These are phyloP conservation scores for Lyophyllum atratum DNA, from an alignment of 768 basidiomycete species.

Conservation along the genomic window DNA sequence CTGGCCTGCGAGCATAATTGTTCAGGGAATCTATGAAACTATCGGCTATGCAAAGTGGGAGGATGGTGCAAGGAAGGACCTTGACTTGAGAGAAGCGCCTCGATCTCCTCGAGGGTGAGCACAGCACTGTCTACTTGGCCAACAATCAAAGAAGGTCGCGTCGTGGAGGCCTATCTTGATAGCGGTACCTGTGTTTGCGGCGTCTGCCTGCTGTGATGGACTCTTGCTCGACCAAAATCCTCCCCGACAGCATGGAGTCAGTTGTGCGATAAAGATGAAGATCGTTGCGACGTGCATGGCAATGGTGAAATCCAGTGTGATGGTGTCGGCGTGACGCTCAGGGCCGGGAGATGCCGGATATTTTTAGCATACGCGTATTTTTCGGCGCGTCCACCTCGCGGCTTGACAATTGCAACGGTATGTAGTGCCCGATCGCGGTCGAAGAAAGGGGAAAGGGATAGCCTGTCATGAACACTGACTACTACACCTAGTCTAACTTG, in stretches of 20 bases:
- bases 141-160: not conserved
- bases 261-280: not conserved
- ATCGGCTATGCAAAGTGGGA: not conserved
- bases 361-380: too few species aligned
- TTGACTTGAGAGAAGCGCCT: constrained; percentile 9
- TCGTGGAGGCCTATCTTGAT: not conserved
- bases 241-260: not conserved
- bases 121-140: constrained; percentile 6
- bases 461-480: too few species aligned
- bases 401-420: too few species aligned
- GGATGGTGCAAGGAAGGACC: constrained; percentile 4
- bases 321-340: not conserved
- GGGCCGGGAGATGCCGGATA: too few species aligned
- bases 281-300: not conserved
- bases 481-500: too few species aligned
- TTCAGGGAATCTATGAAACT: constrained; percentile 28
- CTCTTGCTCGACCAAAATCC: not conserved
- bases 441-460: too few species aligned
- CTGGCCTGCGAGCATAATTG: constrained; percentile 47
- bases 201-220: not conserved
- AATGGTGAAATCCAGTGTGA: too few species aligned
- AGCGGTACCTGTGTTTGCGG: constrained; percentile 4
- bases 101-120: constrained; percentile 15
- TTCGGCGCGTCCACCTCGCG: too few species aligned
- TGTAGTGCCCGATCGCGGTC: too few species aligned